Evolutionary conservation across 2,329 filamentous ascomycete species (phyloP).

Genomic region (Cercospora sesami): DNA sequence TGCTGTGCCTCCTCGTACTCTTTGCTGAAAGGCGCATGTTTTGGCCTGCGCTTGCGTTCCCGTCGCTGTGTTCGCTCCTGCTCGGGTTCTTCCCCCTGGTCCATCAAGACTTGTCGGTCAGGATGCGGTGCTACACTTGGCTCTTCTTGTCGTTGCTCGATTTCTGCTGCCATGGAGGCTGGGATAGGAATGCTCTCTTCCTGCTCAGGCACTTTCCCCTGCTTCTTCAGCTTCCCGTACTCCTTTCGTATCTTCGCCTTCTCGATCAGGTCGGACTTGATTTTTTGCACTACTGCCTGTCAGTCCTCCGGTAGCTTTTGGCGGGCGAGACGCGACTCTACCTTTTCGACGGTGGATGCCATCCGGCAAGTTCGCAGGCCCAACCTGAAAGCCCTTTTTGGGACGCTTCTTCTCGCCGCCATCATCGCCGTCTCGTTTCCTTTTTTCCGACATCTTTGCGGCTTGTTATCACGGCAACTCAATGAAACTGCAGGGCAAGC

Average conservation of each 20-base stretch:
- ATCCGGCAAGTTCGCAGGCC: slow-evolving; percentile 86
- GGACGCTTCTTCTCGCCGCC: slow-evolving; percentile 46
- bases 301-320: neutral
- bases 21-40: slow-evolving; percentile 46
- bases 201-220: slow-evolving; percentile 38
- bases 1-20: slow-evolving; percentile 51
- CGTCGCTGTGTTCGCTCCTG: slow-evolving; percentile 13
- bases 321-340: neutral
- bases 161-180: slow-evolving; percentile 32
- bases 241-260: slow-evolving; percentile 92
- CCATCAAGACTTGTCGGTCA: slow-evolving; percentile 38
- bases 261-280: slow-evolving; percentile 84
- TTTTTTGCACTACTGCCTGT: slow-evolving; percentile 67
- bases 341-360: slow-evolving; percentile 81
- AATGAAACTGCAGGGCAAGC: neutral
- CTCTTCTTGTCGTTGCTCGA: slow-evolving; percentile 31
- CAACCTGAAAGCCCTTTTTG: slow-evolving; percentile 77
- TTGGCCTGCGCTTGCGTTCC: slow-evolving; percentile 39
- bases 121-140: slow-evolving; percentile 51
- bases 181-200: slow-evolving; percentile 35
- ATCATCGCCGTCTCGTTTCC: slow-evolving; percentile 25
- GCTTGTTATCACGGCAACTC: neutral
- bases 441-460: slow-evolving; percentile 28
- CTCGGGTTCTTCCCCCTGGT: slow-evolving; percentile 27
- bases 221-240: slow-evolving; percentile 81